These are phyloP conservation scores for Phytophthora ohioensis DNA, from an alignment of 352 stramenopile species.

Conservation along the genomic window DNA sequence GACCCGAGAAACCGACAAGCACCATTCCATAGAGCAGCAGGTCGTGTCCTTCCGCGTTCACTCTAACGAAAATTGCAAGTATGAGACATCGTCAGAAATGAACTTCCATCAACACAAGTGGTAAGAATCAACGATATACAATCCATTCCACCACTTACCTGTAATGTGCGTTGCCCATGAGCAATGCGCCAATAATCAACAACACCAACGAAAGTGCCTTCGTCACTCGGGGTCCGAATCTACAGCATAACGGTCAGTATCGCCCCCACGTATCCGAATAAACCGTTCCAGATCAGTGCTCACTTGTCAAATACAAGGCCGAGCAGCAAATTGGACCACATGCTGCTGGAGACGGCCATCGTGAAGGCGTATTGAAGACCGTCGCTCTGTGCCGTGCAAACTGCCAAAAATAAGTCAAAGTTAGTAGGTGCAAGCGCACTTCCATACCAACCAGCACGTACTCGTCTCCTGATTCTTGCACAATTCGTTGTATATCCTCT, in stretches of 20 bases:
- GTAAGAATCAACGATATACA: background rate
- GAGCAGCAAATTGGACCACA: constrained; percentile 72
- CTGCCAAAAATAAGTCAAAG: constrained; percentile 29
- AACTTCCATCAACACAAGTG: background rate
- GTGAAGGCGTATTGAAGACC: constrained; percentile 70
- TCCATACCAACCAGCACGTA: constrained; percentile 28
- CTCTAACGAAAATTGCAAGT: constrained; percentile 23
- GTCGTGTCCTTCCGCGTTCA: constrained; percentile 40
- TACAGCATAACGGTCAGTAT: constrained; percentile 10
- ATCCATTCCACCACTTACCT: constrained; percentile 15
- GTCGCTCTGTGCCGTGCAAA: constrained; percentile 63
- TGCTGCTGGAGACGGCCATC: constrained; percentile 65
- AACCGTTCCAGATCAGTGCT: background rate
- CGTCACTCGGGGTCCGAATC: constrained; percentile 62
- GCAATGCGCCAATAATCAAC: constrained; percentile 52
- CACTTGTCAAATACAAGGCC: constrained; percentile 70
- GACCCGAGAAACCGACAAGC: constrained; percentile 69
- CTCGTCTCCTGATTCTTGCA: constrained; percentile 48
- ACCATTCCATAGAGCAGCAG: constrained; percentile 70
- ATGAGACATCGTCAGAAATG: constrained; percentile 8
- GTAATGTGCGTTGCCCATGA: constrained; percentile 63
- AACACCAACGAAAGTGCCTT: constrained; percentile 63
- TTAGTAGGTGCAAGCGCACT: background rate
- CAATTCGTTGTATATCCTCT: constrained; percentile 67
- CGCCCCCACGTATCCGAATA: background rate